Percentiles rank a stretch among this genome's conserved stretches.
These are phyloP conservation scores for Fusarium sp. DNA, from an alignment of 2,329 filamentous ascomycete species.

Conservation along the genomic window DNA sequence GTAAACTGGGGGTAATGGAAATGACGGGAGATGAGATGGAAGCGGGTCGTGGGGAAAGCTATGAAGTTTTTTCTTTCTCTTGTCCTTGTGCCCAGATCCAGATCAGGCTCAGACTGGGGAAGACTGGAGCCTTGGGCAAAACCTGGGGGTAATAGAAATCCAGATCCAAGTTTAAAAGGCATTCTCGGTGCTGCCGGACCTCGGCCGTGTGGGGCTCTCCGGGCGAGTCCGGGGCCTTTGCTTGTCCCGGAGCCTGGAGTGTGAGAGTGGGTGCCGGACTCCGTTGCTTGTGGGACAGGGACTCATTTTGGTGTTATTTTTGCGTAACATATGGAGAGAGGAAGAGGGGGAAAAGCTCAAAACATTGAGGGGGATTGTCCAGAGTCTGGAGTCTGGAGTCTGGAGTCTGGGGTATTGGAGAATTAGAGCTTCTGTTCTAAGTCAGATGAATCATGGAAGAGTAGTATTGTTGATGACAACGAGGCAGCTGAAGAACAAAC, in stretches of 20 bases:
- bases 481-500: conserved; percentile 2
- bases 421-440: neutral
- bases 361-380: conserved; percentile 7
- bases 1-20: conserved; percentile 54
- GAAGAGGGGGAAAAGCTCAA: conserved; percentile 3
- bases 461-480: neutral
- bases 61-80: conserved; percentile 27
- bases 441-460: conserved; percentile 12
- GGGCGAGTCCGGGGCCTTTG: conserved; percentile 39
- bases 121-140: conserved; percentile 38
- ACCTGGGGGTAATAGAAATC: conserved; percentile 54
- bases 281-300: conserved; percentile 31
- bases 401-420: conserved; percentile 35
- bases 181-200: conserved; percentile 40
- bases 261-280: conserved; percentile 33
- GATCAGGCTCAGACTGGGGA: conserved; percentile 33
- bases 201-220: conserved; percentile 43
- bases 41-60: conserved; percentile 37
- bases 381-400: conserved; percentile 24
- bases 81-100: conserved; percentile 16
- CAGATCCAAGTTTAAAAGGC: conserved; percentile 32
- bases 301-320: conserved; percentile 2
- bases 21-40: conserved; percentile 28
- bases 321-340: conserved; percentile 2
- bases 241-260: conserved; percentile 18